A percentile compares a stretch with the other conserved stretches of the same genome.
Conservation (phyloP, 331 rosid genomes). For the Malus hybrid region DNA sequence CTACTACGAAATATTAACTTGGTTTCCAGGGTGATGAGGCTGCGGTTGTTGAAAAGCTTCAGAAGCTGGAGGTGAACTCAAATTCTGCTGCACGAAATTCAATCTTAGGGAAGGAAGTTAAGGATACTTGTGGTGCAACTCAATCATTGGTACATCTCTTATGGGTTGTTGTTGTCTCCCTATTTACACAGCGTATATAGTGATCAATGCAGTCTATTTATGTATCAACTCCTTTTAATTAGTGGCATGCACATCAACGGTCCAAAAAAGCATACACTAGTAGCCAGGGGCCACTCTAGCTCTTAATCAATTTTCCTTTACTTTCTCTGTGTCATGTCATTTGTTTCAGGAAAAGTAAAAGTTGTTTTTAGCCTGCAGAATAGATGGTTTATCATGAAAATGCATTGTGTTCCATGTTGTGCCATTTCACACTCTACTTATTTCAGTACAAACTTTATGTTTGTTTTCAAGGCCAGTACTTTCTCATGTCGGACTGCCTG, state of each 20-base stretch:
- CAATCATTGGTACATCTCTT: constrained; percentile 54
- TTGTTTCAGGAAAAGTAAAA: neutral
- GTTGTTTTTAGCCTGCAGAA: neutral
- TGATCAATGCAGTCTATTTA: neutral
- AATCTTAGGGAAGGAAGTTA: constrained; percentile 56
- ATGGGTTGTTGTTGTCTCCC: neutral
- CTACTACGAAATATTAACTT: constrained; percentile 12
- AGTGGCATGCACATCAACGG: neutral
- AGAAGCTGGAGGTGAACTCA: constrained; percentile 56
- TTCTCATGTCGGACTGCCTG: constrained; percentile 41
- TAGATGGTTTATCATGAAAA: constrained; percentile 8
- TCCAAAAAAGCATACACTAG: neutral
- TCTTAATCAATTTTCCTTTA: neutral
- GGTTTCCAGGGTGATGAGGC: constrained; percentile 65
- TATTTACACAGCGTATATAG: neutral
- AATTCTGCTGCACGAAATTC: constrained; percentile 45
- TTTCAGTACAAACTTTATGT: constrained; percentile 1
- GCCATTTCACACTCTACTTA: constrained; percentile 13
- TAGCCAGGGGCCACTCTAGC: neutral
- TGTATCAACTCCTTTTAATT: too few species aligned
- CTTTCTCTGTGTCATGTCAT: neutral
- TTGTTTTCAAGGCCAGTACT: constrained; percentile 20
- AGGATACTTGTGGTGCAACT: constrained; percentile 44
- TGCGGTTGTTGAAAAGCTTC: constrained; percentile 65
- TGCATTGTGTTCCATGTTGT: constrained; percentile 6